Evolutionary conservation across 2,329 filamentous ascomycete species (phyloP).

Genomic region (Phaeoacremonium minimum): DNA sequence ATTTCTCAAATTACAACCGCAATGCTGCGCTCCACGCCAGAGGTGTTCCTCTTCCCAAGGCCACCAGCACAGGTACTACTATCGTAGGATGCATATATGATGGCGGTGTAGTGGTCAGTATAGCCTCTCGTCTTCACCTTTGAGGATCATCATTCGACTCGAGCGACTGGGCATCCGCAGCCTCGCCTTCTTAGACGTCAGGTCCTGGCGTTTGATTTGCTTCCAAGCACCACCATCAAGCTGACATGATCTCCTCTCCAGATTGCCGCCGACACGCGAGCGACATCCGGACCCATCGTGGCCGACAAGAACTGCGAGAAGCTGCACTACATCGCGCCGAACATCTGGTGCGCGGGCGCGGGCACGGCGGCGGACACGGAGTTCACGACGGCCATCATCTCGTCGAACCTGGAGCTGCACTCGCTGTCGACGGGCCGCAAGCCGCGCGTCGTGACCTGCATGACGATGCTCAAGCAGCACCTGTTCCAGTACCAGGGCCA

Average conservation of each 20-base stretch:
- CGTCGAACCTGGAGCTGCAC: slow-evolving; percentile 97
- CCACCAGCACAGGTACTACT: slow-evolving; percentile 96
- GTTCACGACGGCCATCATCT: slow-evolving; percentile 98
- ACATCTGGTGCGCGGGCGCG: slow-evolving; percentile 98
- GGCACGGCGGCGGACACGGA: slow-evolving; percentile 98
- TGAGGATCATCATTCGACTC: neutral
- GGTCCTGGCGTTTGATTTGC: too few relatives aligned
- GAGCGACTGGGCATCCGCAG: neutral
- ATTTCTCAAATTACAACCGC: slow-evolving; percentile 99
- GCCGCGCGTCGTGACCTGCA: slow-evolving; percentile 96
- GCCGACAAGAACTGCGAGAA: slow-evolving; percentile 99
- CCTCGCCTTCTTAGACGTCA: too few relatives aligned
- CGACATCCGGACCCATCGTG: slow-evolving; percentile 94
- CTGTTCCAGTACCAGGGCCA: slow-evolving; percentile 97
- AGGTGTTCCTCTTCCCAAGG: slow-evolving; percentile 92
- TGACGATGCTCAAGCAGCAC: slow-evolving; percentile 99
- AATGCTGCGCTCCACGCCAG: slow-evolving; percentile 93
- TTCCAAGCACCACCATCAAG: neutral
- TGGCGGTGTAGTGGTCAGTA: slow-evolving; percentile 85
- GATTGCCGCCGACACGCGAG: slow-evolving; percentile 98
- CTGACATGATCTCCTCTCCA: slow-evolving; percentile 25
- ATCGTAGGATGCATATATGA: slow-evolving; percentile 97
- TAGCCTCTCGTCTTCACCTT: neutral
- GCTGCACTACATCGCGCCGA: slow-evolving; percentile 95
- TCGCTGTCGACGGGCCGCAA: slow-evolving; percentile 93